A percentile compares a stretch with the other conserved stretches of the same genome.
Conservation (phyloP, 306 rosid species). For the Lathyrus aphaca region DNA sequence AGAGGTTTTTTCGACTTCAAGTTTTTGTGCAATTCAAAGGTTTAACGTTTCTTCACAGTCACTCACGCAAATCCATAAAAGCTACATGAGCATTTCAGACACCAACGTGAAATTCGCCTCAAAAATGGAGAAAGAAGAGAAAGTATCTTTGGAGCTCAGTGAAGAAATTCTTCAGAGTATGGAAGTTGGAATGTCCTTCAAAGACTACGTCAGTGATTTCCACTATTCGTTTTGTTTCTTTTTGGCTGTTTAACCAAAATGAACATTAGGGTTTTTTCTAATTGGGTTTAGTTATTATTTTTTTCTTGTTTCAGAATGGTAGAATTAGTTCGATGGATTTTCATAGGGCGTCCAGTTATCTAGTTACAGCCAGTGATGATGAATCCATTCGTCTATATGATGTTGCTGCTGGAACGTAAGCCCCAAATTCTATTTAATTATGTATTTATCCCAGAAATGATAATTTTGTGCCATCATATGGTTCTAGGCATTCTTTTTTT, state of each 20-base stretch:
- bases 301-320: conserved; percentile 60
- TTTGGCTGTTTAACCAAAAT: background rate
- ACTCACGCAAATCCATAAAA: conserved; percentile 8
- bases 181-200: conserved; percentile 97
- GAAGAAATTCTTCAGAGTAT: conserved; percentile 95
- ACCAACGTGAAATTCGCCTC: background rate
- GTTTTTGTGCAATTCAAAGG: background rate
- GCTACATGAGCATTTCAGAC: background rate
- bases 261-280: background rate
- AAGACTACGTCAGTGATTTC: conserved; percentile 69
- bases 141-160: conserved; percentile 85
- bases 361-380: conserved; percentile 96
- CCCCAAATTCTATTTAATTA: background rate
- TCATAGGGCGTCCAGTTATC: conserved; percentile 78
- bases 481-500: background rate
- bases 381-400: conserved; percentile 94
- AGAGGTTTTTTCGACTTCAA: background rate
- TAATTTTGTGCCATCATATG: too few species aligned
- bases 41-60: background rate
- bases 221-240: background rate
- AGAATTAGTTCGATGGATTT: conserved; percentile 90
- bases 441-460: too few species aligned
- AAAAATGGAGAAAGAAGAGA: conserved; percentile 92
- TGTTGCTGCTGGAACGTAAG: conserved; percentile 78
- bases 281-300: background rate